Evolutionary conservation across 768 basidiomycete genomes (phyloP).

Genomic region (Coprinopsis sp.): DNA sequence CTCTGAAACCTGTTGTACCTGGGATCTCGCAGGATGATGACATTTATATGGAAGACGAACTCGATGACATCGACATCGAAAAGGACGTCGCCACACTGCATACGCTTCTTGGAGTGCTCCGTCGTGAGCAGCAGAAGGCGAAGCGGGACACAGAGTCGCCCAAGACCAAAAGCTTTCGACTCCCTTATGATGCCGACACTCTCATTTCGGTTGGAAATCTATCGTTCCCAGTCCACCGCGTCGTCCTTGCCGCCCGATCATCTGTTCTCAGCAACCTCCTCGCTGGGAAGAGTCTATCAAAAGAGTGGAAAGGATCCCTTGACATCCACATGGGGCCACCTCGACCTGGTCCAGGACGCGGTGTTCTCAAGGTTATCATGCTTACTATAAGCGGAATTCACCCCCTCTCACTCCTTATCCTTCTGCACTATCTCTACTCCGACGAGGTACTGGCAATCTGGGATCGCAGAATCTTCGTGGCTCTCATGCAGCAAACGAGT

Average conservation of each 20-base stretch:
- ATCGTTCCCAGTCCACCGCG: slow-evolving; percentile 58
- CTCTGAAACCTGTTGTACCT: background rate
- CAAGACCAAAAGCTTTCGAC: slow-evolving; percentile 15
- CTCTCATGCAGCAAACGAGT: slow-evolving; percentile 34
- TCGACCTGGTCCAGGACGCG: slow-evolving; percentile 20
- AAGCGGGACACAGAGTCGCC: slow-evolving; percentile 14
- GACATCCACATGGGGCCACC: slow-evolving; percentile 25
- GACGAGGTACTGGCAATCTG: slow-evolving; percentile 80
- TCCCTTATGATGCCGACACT: slow-evolving; percentile 60
- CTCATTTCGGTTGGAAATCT: slow-evolving; percentile 40
- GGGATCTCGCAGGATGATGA: slow-evolving; percentile 7
- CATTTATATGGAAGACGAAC: slow-evolving; percentile 29
- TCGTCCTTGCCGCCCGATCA: slow-evolving; percentile 62
- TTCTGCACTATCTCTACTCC: slow-evolving; percentile 84
- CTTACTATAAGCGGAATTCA: slow-evolving; percentile 53
- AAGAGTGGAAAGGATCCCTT: slow-evolving; percentile 25
- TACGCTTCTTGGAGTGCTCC: slow-evolving; percentile 30
- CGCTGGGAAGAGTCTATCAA: slow-evolving; percentile 19
- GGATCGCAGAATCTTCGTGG: slow-evolving; percentile 74
- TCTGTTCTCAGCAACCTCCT: slow-evolving; percentile 41
- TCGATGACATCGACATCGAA: slow-evolving; percentile 33
- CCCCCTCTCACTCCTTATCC: slow-evolving; percentile 63
- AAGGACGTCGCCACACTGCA: slow-evolving; percentile 31
- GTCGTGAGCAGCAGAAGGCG: slow-evolving; percentile 22
- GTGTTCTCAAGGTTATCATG: slow-evolving; percentile 20